Base-by-base conservation (phyloP, 495 filamentous ascomycete genomes). In the Penicillium coprophilum region DNA sequence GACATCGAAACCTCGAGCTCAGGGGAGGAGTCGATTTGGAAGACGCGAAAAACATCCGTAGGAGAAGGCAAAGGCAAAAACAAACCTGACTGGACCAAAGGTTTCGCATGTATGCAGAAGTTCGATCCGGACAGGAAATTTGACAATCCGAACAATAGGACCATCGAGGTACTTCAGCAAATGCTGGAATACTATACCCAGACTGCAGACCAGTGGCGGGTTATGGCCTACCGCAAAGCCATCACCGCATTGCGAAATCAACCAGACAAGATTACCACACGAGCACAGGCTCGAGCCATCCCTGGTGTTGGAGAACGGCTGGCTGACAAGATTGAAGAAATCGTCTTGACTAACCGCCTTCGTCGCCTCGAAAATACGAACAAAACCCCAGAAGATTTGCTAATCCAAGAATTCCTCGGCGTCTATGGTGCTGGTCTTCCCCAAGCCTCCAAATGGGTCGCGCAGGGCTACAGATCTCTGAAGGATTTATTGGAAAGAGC, bases 241-340 rank as follows among this genome's bases (percentile, higher is more conserved):
- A 90, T 96, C 56, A 69, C 78, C 39, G 88, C 85, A 3, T 78
- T 98, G 36, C 80, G 81, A 15, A 84, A 81, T 24, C 90, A 96
- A 56, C 64, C 71, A 0, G 75, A 71, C 52, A 87, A 84, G 62
- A 85, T 97, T 56, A 72, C 64, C 10, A 91, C 86, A 12, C 81
- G 79, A 45, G 76, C 84, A 28, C 81, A 96, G 71, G 94, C 94
- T 1, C 70, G 74, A 19, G 62, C 67, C 7, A 80, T 97, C 4
- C 83, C 87, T 1, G 82, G 82, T 52, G 87, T 98, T 58, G 94
- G 94, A 30, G 52, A 74, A 8, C 82, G 90, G 11, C 69, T 98
- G 15, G 94, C 94, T 0, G 77, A 80, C 39, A 97, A 97, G 63
- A 96, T 98, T 53, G 88, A 95, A 63, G 94, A 98, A 65, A 96